Conservation (phyloP, 2,329 filamentous ascomycete species). For the Apiospora phragmitis region DNA sequence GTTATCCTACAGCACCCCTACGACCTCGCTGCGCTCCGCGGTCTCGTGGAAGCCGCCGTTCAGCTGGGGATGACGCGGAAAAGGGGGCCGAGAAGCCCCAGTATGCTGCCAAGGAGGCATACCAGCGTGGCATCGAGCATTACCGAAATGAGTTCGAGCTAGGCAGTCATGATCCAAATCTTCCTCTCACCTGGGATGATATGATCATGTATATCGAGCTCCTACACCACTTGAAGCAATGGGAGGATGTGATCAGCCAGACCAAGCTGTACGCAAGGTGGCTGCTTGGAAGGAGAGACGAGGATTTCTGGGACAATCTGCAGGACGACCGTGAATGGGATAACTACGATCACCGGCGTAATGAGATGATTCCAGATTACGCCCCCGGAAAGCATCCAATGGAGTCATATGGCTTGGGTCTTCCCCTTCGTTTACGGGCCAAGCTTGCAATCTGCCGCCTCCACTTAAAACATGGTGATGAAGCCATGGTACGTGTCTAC, state of each 20-base stretch:
- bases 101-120: constrained; percentile 45
- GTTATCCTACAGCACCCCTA: constrained; percentile 53
- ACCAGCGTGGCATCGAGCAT: constrained; percentile 47
- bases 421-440: constrained; percentile 80
- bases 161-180: constrained; percentile 33
- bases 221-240: constrained; percentile 64
- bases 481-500: constrained; percentile 66
- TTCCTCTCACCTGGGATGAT: constrained; percentile 70
- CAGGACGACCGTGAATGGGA: constrained; percentile 92
- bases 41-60: constrained; percentile 58
- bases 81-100: constrained; percentile 34
- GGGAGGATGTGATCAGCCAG: constrained; percentile 65
- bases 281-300: constrained; percentile 74
- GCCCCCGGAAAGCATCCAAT: constrained; percentile 50
- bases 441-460: constrained; percentile 85
- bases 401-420: constrained; percentile 66
- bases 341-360: constrained; percentile 66
- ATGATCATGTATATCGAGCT: constrained; percentile 84
- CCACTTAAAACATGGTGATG: constrained; percentile 64
- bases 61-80: constrained; percentile 45
- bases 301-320: constrained; percentile 75
- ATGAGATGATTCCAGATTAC: constrained; percentile 59
- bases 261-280: constrained; percentile 76
- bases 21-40: constrained; percentile 55
- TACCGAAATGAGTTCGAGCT: constrained; percentile 29